Conservation (phyloP, 1,284 basidiomycete genomes). For the Ceratobasidium sp. region DNA sequence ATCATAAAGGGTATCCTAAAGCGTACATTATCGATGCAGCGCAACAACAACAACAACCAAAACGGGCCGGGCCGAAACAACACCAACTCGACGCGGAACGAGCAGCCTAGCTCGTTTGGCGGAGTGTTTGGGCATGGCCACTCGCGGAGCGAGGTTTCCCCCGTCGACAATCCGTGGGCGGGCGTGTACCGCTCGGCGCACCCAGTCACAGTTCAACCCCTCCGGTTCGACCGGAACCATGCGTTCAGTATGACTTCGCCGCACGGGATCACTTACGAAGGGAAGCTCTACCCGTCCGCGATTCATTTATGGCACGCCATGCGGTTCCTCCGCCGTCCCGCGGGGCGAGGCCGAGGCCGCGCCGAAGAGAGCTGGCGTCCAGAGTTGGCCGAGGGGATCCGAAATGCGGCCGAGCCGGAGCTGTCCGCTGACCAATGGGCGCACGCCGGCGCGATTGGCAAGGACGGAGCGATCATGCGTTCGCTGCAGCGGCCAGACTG, state of each 20-base stretch:
- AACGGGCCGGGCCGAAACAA: constrained; percentile 1
- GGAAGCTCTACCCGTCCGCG: constrained; percentile 37
- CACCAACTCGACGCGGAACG: constrained; percentile 22
- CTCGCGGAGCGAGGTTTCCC: constrained; percentile 39
- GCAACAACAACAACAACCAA: constrained; percentile 25
- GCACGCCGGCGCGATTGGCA: constrained; percentile 36
- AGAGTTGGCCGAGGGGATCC: constrained; percentile 37
- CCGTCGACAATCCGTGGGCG: constrained; percentile 40
- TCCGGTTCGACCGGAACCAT: constrained; percentile 27
- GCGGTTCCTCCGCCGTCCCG: constrained; percentile 36
- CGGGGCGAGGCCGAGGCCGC: constrained; percentile 32
- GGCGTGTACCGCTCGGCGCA: constrained; percentile 27
- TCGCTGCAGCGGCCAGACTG: constrained; percentile 64
- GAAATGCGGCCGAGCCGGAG: constrained; percentile 35
- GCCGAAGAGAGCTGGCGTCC: constrained; percentile 29
- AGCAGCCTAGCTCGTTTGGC: neutral
- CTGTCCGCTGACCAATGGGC: constrained; percentile 39
- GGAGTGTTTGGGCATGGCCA: constrained; percentile 33
- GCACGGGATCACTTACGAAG: constrained; percentile 32
- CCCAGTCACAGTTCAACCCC: constrained; percentile 33
- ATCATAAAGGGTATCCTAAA: constrained; percentile 39
- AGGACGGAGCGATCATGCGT: constrained; percentile 42
- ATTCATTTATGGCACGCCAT: constrained; percentile 40
- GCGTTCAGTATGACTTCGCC: constrained; percentile 42
- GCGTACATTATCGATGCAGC: constrained; percentile 41